Evolutionary conservation across 257 asterid species (phyloP), one percentile per base, ranked within the genome.

Genomic region (Nicotiana tabacum): DNA sequence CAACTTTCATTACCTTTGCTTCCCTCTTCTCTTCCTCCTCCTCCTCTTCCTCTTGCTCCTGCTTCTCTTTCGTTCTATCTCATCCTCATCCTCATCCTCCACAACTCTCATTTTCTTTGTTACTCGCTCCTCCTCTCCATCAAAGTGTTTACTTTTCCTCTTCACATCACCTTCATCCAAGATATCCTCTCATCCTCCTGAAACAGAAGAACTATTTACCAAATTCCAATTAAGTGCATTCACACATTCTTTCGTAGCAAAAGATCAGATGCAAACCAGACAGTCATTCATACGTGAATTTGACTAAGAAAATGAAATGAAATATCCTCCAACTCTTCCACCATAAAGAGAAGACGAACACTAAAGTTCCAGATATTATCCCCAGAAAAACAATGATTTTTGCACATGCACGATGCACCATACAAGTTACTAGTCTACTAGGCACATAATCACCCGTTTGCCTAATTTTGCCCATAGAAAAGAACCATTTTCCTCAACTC

Each of bases 1-100:
- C 91, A 60, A 88, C 66, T 87, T 87, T 89, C 84, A 85, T 77
- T 83, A 87, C 88, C 88, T 92, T 92, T 17, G 85, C 85, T 85
- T 88, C 87, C 68, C 86, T 89, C 82, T 84, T 87, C 69, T 87
- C 88, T 51, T 83, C 87, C 77, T 87, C 92, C 81, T 85, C 93
- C 79, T 85, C 93, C 79, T 85, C 83, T 84, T 84, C 84, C 84
- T 84, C 81, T 43, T 51, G 85, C 69, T 83, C 85, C 16, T 48
- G 51, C 81, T 77, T 81, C 74, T 60, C 68, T 18, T 39, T 17
- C n/a, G 33, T 51, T 86, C 83, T 10, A 9, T 80, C 74, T 77
- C 83, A 81, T 84, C 80, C 74, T 77, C 83, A 81, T 84, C 85
- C 56, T 79, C 89, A 69, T 83, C 79, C 30, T 78, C 83, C 51